Evolutionary conservation across 108 stramenopile genomes (phyloP).

Genomic region (Fragilariopsis cylindrus): DNA sequence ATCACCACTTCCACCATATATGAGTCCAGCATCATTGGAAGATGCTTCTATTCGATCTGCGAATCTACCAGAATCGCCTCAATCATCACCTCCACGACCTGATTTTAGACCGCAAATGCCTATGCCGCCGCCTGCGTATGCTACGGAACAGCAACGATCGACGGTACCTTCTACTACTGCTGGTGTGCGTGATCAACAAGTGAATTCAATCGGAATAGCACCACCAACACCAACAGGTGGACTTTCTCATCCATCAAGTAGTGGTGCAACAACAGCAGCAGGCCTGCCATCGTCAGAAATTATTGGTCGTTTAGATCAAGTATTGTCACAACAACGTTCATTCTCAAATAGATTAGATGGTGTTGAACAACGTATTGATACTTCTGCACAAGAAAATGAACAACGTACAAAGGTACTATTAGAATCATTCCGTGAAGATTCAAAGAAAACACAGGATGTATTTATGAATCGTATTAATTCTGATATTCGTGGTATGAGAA

Average conservation of each 20-base stretch:
- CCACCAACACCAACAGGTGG: not conserved
- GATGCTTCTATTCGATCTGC: not conserved
- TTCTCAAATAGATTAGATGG: slow-evolving; percentile 2
- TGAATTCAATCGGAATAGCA: not conserved
- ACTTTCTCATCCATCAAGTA: not conserved
- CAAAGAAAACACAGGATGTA: not conserved
- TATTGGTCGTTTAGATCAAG: slow-evolving; percentile 5
- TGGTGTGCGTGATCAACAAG: not conserved
- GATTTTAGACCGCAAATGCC: slow-evolving; percentile 5
- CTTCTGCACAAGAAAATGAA: slow-evolving; percentile 2
- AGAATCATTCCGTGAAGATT: not conserved
- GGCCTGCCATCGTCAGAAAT: slow-evolving; percentile 11
- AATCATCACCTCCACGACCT: not conserved
- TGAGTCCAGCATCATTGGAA: not conserved
- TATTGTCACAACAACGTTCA: not conserved
- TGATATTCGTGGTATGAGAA: slow-evolving; percentile 14
- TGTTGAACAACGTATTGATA: slow-evolving; percentile 5
- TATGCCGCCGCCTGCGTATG: slow-evolving; percentile 1
- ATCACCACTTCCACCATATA: slow-evolving; percentile 16
- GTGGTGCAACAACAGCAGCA: not conserved
- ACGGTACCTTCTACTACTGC: not conserved
- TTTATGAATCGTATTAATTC: slow-evolving; percentile 13
- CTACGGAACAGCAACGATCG: not conserved
- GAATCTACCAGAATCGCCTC: slow-evolving; percentile 1
- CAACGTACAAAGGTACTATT: slow-evolving; percentile 2